These are phyloP conservation scores for Tanozyma kutaoensis DNA, from an alignment of 805 yeast species.

Conservation along the genomic window DNA sequence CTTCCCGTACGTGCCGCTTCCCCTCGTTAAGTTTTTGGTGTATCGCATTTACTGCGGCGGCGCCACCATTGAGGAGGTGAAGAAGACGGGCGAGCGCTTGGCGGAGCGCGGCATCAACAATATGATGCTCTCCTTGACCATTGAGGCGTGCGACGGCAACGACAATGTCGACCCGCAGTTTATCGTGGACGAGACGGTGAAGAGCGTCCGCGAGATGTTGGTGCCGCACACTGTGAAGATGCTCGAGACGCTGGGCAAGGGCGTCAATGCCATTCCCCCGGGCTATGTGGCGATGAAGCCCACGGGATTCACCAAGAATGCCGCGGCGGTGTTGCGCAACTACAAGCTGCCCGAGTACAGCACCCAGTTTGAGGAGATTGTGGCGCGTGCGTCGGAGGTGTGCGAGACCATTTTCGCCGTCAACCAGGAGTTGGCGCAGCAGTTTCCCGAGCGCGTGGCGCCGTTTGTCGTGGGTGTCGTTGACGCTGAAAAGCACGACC, in stretches of 20 bases:
- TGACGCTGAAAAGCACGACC: constrained; percentile 84
- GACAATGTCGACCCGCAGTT: constrained; percentile 43
- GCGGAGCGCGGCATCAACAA: constrained; percentile 69
- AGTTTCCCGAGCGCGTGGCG: constrained; percentile 51
- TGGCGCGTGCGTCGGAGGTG: constrained; percentile 52
- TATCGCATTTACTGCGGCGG: constrained; percentile 90
- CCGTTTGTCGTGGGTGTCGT: constrained; percentile 70
- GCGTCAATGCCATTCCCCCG: constrained; percentile 64
- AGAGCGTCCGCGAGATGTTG: constrained; percentile 54
- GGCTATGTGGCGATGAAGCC: constrained; percentile 93
- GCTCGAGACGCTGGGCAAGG: constrained; percentile 29
- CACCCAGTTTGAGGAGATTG: constrained; percentile 39
- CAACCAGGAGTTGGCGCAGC: constrained; percentile 32
- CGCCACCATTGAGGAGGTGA: constrained; percentile 57
- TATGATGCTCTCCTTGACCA: constrained; percentile 91
- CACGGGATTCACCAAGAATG: constrained; percentile 72
- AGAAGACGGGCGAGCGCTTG: constrained; percentile 54
- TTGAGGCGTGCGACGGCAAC: constrained; percentile 83
- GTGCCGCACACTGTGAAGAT: constrained; percentile 58
- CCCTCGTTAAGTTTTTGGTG: constrained; percentile 55
- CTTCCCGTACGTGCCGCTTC: constrained; percentile 67
- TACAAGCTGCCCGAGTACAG: constrained; percentile 35
- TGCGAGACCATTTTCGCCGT: constrained; percentile 42
- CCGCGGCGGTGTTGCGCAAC: constrained; percentile 58
- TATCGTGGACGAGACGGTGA: constrained; percentile 50